Evolutionary conservation across 1,139 yeast genomes (phyloP).

Genomic region (Pichia sp.): DNA sequence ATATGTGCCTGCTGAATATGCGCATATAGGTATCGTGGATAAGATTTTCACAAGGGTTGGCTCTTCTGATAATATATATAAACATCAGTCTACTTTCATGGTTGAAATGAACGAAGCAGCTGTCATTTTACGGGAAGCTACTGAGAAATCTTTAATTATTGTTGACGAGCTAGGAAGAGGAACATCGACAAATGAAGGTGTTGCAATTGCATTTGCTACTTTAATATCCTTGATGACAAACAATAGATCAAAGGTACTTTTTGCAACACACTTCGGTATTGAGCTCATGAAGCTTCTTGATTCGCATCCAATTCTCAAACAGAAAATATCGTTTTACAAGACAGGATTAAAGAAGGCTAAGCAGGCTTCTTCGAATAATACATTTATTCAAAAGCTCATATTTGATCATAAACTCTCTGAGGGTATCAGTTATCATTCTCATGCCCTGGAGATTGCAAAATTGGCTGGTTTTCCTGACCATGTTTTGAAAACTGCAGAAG

Average conservation of each 20-base stretch:
- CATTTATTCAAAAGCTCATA: constrained; percentile 28
- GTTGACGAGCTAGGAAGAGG: constrained; percentile 97
- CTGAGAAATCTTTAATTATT: constrained; percentile 70
- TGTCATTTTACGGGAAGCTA: constrained; percentile 67
- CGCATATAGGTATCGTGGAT: constrained; percentile 75
- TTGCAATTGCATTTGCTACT: constrained; percentile 84
- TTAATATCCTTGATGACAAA: constrained; percentile 46
- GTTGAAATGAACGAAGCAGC: constrained; percentile 97
- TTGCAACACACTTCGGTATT: constrained; percentile 89
- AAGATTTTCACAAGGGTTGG: constrained; percentile 84
- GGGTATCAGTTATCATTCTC: constrained; percentile 73
- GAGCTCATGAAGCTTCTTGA: constrained; percentile 46
- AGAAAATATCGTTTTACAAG: constrained; percentile 33
- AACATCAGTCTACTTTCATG: constrained; percentile 91
- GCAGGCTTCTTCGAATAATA: constrained; percentile 1
- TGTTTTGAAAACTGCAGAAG: constrained; percentile 47
- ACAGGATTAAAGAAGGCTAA: constrained; percentile 32
- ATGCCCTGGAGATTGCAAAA: constrained; percentile 79
- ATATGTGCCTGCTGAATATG: constrained; percentile 73
- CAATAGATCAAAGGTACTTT: constrained; percentile 68
- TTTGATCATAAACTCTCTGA: constrained; percentile 60
- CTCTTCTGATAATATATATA: constrained; percentile 81
- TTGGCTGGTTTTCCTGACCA: constrained; percentile 73
- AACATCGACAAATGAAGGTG: constrained; percentile 83
- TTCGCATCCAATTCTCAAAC: constrained; percentile 32